Conservation (phyloP, 352 stramenopile species). For the Blastocystis sp. region DNA sequence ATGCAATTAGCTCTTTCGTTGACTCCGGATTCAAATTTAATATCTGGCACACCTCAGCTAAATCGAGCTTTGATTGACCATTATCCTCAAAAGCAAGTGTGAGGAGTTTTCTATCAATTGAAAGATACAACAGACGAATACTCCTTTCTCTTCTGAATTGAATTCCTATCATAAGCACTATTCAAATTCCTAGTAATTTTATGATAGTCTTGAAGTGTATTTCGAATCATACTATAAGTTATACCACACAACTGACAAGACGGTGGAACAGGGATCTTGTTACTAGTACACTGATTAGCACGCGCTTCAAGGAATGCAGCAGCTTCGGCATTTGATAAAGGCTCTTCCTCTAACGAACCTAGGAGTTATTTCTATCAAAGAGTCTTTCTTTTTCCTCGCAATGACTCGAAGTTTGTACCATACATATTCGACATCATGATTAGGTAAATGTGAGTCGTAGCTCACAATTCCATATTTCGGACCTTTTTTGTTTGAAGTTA, state of each 20-base stretch:
- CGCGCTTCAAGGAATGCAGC: no score
- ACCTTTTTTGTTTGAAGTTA: background rate
- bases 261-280: background rate
- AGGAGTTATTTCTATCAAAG: no score
- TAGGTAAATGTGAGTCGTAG: no score
- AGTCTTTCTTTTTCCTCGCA: no score
- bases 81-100: background rate
- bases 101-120: background rate
- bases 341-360: no score
- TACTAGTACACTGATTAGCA: no score
- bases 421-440: no score
- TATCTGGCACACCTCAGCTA: conserved; percentile 10
- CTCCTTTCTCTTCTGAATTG: background rate
- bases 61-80: background rate
- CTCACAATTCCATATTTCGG: background rate
- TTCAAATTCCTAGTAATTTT: background rate
- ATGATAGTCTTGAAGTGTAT: background rate
- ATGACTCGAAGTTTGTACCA: no score
- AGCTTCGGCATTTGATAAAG: no score
- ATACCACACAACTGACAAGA: background rate
- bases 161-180: background rate
- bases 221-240: background rate
- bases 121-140: background rate
- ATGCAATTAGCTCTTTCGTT: background rate
- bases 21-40: background rate